Conservation (phyloP, 768 basidiomycete species). For the Cyclocybe aegerita region DNA sequence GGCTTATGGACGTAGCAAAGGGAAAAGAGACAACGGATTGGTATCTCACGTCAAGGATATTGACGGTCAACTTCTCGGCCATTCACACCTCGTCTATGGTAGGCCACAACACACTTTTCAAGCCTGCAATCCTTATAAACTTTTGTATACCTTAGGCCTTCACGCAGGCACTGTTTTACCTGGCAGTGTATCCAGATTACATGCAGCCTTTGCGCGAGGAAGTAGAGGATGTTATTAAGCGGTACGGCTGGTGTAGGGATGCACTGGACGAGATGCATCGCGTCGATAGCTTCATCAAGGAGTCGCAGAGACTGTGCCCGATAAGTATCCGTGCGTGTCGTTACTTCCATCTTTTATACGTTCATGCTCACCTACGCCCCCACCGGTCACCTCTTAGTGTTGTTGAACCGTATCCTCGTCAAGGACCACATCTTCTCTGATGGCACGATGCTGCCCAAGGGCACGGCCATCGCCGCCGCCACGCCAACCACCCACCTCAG, state of each 20-base stretch:
- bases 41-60: conserved; percentile 32
- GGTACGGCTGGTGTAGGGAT: conserved; percentile 37
- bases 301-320: conserved; percentile 24
- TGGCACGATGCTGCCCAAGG: conserved; percentile 39
- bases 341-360: neutral
- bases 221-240: conserved; percentile 32
- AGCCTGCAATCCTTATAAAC: neutral
- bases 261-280: conserved; percentile 38
- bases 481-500: conserved; percentile 28
- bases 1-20: conserved; percentile 42
- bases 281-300: conserved; percentile 45
- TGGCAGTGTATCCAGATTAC: conserved; percentile 34
- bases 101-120: conserved; percentile 9
- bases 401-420: conserved; percentile 29
- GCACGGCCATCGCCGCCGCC: conserved; percentile 31
- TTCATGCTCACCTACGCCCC: neutral
- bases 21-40: conserved; percentile 23
- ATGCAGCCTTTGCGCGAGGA: conserved; percentile 39
- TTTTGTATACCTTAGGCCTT: conserved; percentile 26
- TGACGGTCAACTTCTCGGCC: conserved; percentile 41
- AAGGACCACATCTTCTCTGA: conserved; percentile 44
- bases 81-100: conserved; percentile 45
- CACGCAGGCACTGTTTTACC: conserved; percentile 33
- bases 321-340: conserved; percentile 5
- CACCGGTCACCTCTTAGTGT: conserved; percentile 8